Base-by-base conservation (phyloP, 2,329 filamentous ascomycete species). In the Aaosphaeria pasadenensis region DNA sequence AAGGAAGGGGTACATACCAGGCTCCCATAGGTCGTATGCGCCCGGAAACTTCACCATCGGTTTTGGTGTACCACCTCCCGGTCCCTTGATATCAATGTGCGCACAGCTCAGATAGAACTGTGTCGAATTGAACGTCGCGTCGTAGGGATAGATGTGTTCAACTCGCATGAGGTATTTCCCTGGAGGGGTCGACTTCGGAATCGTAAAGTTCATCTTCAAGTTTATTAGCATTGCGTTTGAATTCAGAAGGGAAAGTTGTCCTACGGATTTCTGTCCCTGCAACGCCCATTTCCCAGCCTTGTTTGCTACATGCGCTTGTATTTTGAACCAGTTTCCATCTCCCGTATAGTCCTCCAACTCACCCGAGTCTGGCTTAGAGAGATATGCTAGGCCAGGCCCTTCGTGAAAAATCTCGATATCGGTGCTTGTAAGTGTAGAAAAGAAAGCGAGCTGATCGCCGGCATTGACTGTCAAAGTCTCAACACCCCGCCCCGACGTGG, bases 251-350 rank as follows among this genome's bases (percentile, higher is more conserved):
- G 17, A 36, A 36, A n/a, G 9, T 36, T 36, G 4, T 36, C 33
- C 33, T 36, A 36, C 33, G 2, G 33, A 36, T 36, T 9, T 9
- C 33, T 36, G 7, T 9, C 7, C 7, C 33, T 36, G 33, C 33
- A 36, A 36, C 33, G 33, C 33, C 33, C 33, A 36, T n/a, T 36
- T 36, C 33, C 33, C 33, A 9, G 33, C n/a, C 9, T n/a, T 36
- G n/a, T 36, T 36, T 9, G 9, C n/a, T n/a, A n/a, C n/a, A 36
- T 36, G 33, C 33, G 7, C 33, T 36, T 6, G 46, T 13, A 56
- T 54, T 42, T 57, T 57, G 41, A 55, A 57, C 54, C 52, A 57
- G 5, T 44, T 32, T 3, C 50, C 50, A 30, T 47, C 45, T 7
- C 54, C 51, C 1, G 39, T 24, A 38, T 56, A 56, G 9, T 24